Evolutionary conservation across 2,329 filamentous ascomycete genomes (phyloP).

Genomic region (Sarocladium brachiariae): DNA sequence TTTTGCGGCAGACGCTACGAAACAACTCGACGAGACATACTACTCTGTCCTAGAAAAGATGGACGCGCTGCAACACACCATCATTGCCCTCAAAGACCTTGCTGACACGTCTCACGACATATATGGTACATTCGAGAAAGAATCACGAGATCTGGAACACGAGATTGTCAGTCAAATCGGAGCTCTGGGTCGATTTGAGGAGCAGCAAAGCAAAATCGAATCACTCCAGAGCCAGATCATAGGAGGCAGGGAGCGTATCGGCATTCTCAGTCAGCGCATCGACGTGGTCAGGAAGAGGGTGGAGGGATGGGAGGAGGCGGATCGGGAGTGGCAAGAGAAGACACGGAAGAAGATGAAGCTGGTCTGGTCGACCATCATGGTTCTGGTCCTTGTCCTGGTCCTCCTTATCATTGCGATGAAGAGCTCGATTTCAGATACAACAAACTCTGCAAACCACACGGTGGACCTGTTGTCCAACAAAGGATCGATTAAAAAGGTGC

Average conservation of each 20-base stretch:
- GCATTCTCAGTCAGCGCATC: slow-evolving; percentile 54
- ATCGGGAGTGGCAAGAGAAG: slow-evolving; percentile 61
- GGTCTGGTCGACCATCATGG: slow-evolving; percentile 54
- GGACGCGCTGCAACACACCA: slow-evolving; percentile 54
- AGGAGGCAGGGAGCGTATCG: slow-evolving; percentile 51
- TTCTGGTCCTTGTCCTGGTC: slow-evolving; percentile 39
- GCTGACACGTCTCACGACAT: slow-evolving; percentile 53
- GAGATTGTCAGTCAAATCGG: slow-evolving; percentile 57
- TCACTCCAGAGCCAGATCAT: slow-evolving; percentile 55
- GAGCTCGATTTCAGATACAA: not conserved
- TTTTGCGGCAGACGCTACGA: slow-evolving; percentile 56
- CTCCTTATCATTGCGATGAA: slow-evolving; percentile 31
- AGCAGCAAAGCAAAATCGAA: slow-evolving; percentile 58
- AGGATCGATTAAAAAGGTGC: slow-evolving; percentile 6
- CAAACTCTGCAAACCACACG: not conserved
- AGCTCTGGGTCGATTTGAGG: slow-evolving; percentile 53
- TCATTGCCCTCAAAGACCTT: slow-evolving; percentile 60
- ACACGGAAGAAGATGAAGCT: slow-evolving; percentile 56
- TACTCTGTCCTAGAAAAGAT: slow-evolving; percentile 66
- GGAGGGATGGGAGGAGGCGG: slow-evolving; percentile 60
- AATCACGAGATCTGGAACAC: slow-evolving; percentile 50
- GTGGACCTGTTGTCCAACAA: not conserved
- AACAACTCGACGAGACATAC: slow-evolving; percentile 66
- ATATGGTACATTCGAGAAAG: slow-evolving; percentile 50
- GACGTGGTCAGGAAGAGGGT: slow-evolving; percentile 57